Evolutionary conservation across 148 eudicot genomes (phyloP).

Genomic region (Vaccinium macrocarpon): DNA sequence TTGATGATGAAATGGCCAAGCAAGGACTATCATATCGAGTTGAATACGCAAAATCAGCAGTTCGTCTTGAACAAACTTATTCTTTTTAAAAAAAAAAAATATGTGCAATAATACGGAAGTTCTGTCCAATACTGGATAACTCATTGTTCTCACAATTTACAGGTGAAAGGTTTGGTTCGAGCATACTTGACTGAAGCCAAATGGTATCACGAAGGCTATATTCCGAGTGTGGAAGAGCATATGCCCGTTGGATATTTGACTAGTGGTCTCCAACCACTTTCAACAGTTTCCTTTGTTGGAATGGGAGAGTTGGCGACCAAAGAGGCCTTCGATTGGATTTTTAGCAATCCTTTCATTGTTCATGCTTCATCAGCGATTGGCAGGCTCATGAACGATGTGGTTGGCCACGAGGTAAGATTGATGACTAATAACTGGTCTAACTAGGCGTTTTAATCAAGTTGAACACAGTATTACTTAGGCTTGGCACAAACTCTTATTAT

Average conservation of each 20-base stretch:
- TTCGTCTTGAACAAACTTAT: neutral
- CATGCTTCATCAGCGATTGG: slow-evolving; percentile 24
- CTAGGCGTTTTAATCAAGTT: too few species aligned
- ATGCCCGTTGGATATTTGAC: slow-evolving; percentile 27
- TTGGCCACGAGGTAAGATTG: slow-evolving; percentile 34
- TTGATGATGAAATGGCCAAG: slow-evolving; percentile 33
- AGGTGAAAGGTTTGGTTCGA: slow-evolving; percentile 28
- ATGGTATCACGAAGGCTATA: slow-evolving; percentile 31
- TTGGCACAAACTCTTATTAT: too few species aligned
- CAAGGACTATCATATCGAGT: slow-evolving; percentile 29
- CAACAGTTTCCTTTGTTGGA: slow-evolving; percentile 27
- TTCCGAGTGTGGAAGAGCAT: slow-evolving; percentile 25
- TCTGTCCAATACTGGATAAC: too few species aligned
- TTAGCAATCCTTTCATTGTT: slow-evolving; percentile 27
- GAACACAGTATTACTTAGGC: too few species aligned
- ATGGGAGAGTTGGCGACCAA: slow-evolving; percentile 36
- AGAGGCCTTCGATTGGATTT: slow-evolving; percentile 38
- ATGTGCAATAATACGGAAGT: too few species aligned
- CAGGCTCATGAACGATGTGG: slow-evolving; percentile 37
- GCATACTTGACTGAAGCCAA: slow-evolving; percentile 37
- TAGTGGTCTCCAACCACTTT: slow-evolving; percentile 22
- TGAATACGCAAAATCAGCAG: slow-evolving; percentile 31
- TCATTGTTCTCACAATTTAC: neutral
- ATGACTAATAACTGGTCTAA: too few species aligned
- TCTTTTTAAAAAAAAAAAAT: too few species aligned